phyloP scores from a whole-genome alignment of 805 yeast genomes.

The Candida qinlingensis region DNA sequence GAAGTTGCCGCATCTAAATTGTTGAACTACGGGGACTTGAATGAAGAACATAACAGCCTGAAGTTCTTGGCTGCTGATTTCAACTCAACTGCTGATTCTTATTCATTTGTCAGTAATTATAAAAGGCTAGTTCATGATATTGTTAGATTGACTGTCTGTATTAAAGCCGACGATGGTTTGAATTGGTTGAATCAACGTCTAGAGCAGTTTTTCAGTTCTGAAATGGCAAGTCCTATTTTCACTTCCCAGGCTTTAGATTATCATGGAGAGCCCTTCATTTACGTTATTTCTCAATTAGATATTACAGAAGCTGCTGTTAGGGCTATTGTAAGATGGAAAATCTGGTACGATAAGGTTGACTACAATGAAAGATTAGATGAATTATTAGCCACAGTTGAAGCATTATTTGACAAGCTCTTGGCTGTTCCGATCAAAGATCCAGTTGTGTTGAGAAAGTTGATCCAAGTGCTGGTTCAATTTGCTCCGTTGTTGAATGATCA shows the following conservation, averaged over 20 bases:
- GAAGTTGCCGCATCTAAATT: slow-evolving; percentile 75
- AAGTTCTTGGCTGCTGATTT: slow-evolving; percentile 79
- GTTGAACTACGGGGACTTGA: slow-evolving; percentile 63
- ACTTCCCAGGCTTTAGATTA: slow-evolving; percentile 47
- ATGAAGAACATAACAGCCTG: slow-evolving; percentile 58
- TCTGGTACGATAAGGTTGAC: slow-evolving; percentile 68
- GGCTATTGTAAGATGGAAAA: slow-evolving; percentile 92
- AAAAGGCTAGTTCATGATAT: slow-evolving; percentile 85
- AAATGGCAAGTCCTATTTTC: slow-evolving; percentile 60
- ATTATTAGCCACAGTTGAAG: slow-evolving; percentile 53
- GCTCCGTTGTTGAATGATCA: slow-evolving; percentile 83
- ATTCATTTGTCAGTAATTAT: slow-evolving; percentile 72
- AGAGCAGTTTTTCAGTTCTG: slow-evolving; percentile 65
- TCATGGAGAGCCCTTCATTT: slow-evolving; percentile 61
- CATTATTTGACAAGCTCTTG: slow-evolving; percentile 67
- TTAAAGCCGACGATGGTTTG: slow-evolving; percentile 75
- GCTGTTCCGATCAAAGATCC: slow-evolving; percentile 78
- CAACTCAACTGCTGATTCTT: slow-evolving; percentile 77
- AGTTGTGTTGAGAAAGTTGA: slow-evolving; percentile 71
- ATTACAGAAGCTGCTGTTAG: slow-evolving; percentile 86
- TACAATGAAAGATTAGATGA: slow-evolving; percentile 47
- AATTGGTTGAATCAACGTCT: slow-evolving; percentile 75
- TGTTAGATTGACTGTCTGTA: slow-evolving; percentile 81
- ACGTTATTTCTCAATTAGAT: slow-evolving; percentile 77
- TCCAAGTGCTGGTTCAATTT: slow-evolving; percentile 90